phyloP scores from a whole-genome alignment of 768 basidiomycete species.

The Pisolithus microcarpus region DNA sequence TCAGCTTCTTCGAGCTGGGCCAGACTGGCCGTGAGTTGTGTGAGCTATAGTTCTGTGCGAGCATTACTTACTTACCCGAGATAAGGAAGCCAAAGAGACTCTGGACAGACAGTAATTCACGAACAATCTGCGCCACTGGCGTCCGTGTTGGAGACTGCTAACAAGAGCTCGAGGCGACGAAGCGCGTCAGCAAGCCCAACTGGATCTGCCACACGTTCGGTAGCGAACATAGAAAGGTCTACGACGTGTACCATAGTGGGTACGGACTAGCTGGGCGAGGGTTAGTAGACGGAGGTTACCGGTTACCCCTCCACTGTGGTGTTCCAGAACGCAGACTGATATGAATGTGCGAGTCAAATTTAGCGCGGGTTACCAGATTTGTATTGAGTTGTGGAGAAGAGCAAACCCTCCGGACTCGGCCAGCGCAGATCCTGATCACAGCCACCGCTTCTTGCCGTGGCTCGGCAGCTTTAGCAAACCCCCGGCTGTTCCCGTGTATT shows the following conservation, averaged over 20 bases:
- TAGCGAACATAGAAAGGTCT: slow-evolving; percentile 13
- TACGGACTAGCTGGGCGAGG: background rate
- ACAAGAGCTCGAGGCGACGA: slow-evolving; percentile 17
- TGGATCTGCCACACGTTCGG: slow-evolving; percentile 5
- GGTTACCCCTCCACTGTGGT: background rate
- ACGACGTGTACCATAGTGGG: slow-evolving; percentile 5
- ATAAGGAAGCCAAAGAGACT: slow-evolving; percentile 25
- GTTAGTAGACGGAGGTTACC: background rate
- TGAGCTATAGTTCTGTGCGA: background rate
- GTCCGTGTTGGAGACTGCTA: slow-evolving; percentile 13
- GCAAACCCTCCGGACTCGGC: too few species aligned
- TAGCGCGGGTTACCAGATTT: too few species aligned
- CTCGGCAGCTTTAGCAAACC: too few species aligned
- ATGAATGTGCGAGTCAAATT: too few species aligned
- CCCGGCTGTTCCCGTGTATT: too few species aligned
- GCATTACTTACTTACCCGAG: slow-evolving; percentile 14
- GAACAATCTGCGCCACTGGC: slow-evolving; percentile 17
- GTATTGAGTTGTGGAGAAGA: too few species aligned
- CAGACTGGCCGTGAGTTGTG: slow-evolving; percentile 7
- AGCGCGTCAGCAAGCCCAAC: slow-evolving; percentile 14
- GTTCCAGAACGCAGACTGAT: background rate
- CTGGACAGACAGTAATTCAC: slow-evolving; percentile 21
- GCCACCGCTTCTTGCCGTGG: too few species aligned
- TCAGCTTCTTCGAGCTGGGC: slow-evolving; percentile 9
- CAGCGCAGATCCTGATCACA: too few species aligned